Base-by-base conservation (phyloP, 1,284 basidiomycete species). In the Peniophora sp. region DNA sequence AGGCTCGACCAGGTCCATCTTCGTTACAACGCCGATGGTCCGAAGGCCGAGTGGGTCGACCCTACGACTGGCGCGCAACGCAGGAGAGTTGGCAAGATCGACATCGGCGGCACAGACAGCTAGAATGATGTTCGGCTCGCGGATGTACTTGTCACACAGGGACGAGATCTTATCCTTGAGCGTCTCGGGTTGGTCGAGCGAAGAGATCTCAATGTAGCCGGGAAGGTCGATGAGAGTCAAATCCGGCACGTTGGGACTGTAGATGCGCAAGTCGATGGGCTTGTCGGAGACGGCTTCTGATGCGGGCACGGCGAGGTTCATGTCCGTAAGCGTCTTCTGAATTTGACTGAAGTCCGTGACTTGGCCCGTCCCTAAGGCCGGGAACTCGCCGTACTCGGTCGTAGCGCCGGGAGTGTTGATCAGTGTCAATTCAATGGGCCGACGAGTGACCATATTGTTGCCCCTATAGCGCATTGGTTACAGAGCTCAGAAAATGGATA, bases 101-200 rank as follows among this genome's bases (percentile, higher is more conserved):
- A 99, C 97, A 67, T 99, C 95, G 8, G 97, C 96, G 2, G 96
- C 91, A 63, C 96, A 99, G 8, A 99, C 93, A 2, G 97, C 96
- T 14, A 99, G 81, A 59, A 99, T 92, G 65, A 99, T 93, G 66
- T 99, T 99, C 11, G 96, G 96, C 64, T 97, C 92, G 34, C 89
- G 83, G 60, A 99, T 99, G 68, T 99, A 99, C 67, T 87, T 92
- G 55, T 98, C 95, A 68, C 96, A 98, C 0, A 99, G 75, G 10
- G 66, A 63, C 0, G 88, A 75, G 55, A 99, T 97, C 68, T 96
- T 95, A 62, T 97, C 93, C 63, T 94, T 95, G 54, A 99, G 78
- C 39, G 81, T 78, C 59, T 98, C 96, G 1, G 96, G 96, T 65
- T 99, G 97, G 70, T 99, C 96, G 73, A 98, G 76, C 34, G 90